phyloP scores from a whole-genome alignment of 371 early-diverging fungal genomes.

The Coelomomyces lativittatus region DNA sequence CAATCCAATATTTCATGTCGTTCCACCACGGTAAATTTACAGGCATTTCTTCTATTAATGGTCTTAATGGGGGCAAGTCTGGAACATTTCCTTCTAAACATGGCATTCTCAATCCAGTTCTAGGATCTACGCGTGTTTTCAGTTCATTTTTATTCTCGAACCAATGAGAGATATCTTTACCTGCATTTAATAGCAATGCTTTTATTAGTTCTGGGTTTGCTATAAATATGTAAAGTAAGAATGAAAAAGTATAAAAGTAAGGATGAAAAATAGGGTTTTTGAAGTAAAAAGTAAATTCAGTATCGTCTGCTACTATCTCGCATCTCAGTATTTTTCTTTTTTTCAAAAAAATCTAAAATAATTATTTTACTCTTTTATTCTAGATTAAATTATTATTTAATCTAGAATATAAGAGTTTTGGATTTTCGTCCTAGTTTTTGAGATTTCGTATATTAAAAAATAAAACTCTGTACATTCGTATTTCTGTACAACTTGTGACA shows the following conservation, averaged over 20 bases:
- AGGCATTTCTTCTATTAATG: no score
- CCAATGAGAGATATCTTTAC: slow-evolving; percentile 35
- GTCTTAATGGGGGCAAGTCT: no score
- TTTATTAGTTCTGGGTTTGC: slow-evolving; percentile 12
- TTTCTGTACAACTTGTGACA: slow-evolving; percentile 12
- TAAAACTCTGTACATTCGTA: slow-evolving; percentile 6
- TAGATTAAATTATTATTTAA: no score
- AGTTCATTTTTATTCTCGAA: slow-evolving; percentile 24
- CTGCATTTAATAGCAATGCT: slow-evolving; percentile 26
- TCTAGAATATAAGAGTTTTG: no score
- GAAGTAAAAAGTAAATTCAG: not conserved
- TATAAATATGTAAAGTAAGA: not conserved
- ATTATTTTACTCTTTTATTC: not conserved
- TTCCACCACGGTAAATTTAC: slow-evolving; percentile 11
- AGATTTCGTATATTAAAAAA: not conserved
- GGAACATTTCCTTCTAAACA: slow-evolving; percentile 30
- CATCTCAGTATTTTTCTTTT: no score
- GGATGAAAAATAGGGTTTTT: not conserved
- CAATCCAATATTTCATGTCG: slow-evolving; percentile 13
- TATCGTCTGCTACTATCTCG: no score
- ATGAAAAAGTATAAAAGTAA: not conserved
- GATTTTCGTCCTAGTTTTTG: no score
- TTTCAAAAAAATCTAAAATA: no score
- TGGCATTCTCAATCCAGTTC: slow-evolving; percentile 10
- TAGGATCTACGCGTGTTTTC: slow-evolving; percentile 13